phyloP scores from a whole-genome alignment of 768 basidiomycete species.

The Neoboletus brunneissimus region DNA sequence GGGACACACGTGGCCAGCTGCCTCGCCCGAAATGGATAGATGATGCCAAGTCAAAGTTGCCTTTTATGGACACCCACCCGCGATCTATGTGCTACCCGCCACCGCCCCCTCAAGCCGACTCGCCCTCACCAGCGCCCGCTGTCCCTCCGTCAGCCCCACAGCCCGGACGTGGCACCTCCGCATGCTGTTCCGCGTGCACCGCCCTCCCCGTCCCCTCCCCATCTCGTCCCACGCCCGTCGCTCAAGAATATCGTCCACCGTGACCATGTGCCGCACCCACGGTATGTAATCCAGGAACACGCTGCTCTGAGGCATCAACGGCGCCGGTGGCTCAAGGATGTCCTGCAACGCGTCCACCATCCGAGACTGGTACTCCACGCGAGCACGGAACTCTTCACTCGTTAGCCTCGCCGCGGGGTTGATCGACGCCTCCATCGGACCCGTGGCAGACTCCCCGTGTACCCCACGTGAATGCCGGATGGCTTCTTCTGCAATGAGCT shows the following conservation, averaged over 20 bases:
- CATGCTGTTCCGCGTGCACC: conserved; percentile 61
- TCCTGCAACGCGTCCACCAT: conserved; percentile 47
- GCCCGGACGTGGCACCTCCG: conserved; percentile 41
- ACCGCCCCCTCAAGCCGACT: conserved; percentile 13
- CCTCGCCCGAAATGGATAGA: conserved; percentile 22
- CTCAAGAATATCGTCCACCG: conserved; percentile 52
- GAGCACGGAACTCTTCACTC: conserved; percentile 33
- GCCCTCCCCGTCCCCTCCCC: conserved; percentile 29
- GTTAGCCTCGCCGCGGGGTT: conserved; percentile 30
- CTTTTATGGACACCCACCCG: too few species aligned
- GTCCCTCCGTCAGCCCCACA: conserved; percentile 39
- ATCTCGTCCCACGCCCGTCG: conserved; percentile 34
- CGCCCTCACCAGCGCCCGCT: conserved; percentile 33
- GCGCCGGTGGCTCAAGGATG: conserved; percentile 42
- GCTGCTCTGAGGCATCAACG: conserved; percentile 42
- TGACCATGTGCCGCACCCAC: conserved; percentile 61
- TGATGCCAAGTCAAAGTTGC: conserved; percentile 11
- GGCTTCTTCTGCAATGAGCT: conserved; percentile 47
- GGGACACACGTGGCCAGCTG: conserved; percentile 30
- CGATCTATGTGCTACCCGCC: neutral
- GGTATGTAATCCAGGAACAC: conserved; percentile 71
- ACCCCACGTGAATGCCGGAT: conserved; percentile 47
- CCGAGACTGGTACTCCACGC: conserved; percentile 43
- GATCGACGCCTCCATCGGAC: conserved; percentile 34
- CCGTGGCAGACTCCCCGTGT: conserved; percentile 31